Evolutionary conservation across 805 yeast species (phyloP), one percentile per base, ranked within the genome.

Genomic region (Naumovozyma castellii): DNA sequence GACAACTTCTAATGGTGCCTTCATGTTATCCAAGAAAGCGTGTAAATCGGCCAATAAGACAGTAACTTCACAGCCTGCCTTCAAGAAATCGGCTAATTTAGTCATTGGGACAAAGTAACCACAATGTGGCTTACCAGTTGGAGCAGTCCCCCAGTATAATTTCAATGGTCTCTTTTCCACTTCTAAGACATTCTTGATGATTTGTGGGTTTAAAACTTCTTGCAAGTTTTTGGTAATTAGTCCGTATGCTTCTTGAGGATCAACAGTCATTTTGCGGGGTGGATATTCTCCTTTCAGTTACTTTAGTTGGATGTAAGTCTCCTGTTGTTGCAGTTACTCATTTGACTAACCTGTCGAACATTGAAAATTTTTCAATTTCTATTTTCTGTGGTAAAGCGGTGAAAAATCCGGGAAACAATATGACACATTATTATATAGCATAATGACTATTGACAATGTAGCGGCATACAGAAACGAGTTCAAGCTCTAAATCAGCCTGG

Each of bases 91-190:
- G 2, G 97, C 97, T 51, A 92, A 66, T 64, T 92, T 90, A 45
- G 94, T 82, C 97, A 92, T 90, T 39, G 97, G 92, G 30, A 92
- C 98, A 58, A 92, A 86, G 73, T 92, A 92, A 38, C 97, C 99
- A 69, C 97, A 88, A 67, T 92, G 99, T 34, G 97, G 96, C 65
- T 77, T 84, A 39, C 99, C 99, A 3, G 99, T 92, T 44, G 99
- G 97, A 5, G 99, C 99, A 16, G 97, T 88, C 50, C 99, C 99
- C 97, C 97, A 92, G 76, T 92, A 92, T 56, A 92, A 66, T 56
- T 78, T 83, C 50, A 94, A 64, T 12, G 92, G 84, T 53, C 94
- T 78, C 53, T 85, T 76, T 56, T 85, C 82, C 40, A 74, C 80
- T 58, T 84, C 92, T 45, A 88, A 68, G 27, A 86, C 77, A 57